These are phyloP conservation scores for Loxodes magnus DNA, from an alignment of 73 alveolate genomes.

Conservation along the genomic window DNA sequence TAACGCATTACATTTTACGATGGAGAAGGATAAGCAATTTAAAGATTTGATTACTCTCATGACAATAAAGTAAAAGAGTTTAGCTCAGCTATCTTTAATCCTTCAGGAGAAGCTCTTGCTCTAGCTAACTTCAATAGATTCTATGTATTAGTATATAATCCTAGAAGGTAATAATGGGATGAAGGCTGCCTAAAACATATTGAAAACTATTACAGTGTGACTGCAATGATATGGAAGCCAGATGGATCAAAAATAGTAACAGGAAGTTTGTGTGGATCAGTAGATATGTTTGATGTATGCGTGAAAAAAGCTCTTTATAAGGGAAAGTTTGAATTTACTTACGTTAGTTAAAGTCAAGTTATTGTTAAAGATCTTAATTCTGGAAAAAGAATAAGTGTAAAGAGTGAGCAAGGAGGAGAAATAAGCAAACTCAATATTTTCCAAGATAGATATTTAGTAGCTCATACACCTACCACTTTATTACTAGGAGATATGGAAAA, in stretches of 20 bases:
- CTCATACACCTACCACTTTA: constrained; percentile 92
- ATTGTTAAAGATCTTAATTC: constrained; percentile 47
- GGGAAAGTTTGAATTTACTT: constrained; percentile 96
- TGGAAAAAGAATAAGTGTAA: constrained; percentile 31
- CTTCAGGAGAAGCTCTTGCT: constrained; percentile 97
- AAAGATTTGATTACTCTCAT: constrained; percentile 92
- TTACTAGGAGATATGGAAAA: constrained; percentile 95
- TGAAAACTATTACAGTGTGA: constrained; percentile 94
- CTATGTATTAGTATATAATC: constrained; percentile 81
- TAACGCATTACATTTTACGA: constrained; percentile 88
- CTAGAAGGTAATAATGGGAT: constrained; percentile 96
- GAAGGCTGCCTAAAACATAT: constrained; percentile 81
- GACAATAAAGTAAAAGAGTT: constrained; percentile 94
- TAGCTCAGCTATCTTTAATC: constrained; percentile 86
- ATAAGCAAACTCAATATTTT: constrained; percentile 93
- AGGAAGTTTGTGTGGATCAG: constrained; percentile 95
- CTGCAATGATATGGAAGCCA: constrained; percentile 98
- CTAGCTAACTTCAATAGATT: constrained; percentile 93
- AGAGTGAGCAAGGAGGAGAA: constrained; percentile 84
- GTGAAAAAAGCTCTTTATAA: constrained; percentile 85
- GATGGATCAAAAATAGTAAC: constrained; percentile 95
- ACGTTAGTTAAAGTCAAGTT: constrained; percentile 95
- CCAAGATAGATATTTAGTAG: constrained; percentile 93
- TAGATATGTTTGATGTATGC: constrained; percentile 94
- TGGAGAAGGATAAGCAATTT: constrained; percentile 80